A percentile compares a stretch with the other conserved stretches of the same genome.
Evolutionary conservation across 768 basidiomycete species (phyloP).

Genomic region (Suillus lakei): DNA sequence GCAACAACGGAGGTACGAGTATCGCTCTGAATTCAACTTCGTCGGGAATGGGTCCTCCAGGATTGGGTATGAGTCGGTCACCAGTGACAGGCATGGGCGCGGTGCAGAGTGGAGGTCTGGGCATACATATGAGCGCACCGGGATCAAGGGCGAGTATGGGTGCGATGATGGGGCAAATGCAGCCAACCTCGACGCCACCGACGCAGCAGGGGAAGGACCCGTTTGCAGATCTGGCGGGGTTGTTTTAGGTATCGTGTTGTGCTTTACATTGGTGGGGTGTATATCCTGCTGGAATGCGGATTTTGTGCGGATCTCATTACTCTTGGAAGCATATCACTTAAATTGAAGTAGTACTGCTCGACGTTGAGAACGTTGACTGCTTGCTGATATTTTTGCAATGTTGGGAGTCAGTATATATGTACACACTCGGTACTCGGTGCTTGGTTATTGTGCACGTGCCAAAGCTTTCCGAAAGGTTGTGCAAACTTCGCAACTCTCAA

Average conservation of each 20-base stretch:
- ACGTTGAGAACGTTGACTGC: neutral
- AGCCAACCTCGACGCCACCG: slow-evolving; percentile 25
- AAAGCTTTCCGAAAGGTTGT: too few relatives aligned
- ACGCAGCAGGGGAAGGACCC: slow-evolving; percentile 68
- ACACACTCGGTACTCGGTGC: too few relatives aligned
- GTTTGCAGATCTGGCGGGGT: slow-evolving; percentile 79
- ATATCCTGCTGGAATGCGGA: neutral
- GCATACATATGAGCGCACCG: neutral
- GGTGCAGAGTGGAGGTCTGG: neutral
- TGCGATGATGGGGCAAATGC: slow-evolving; percentile 23
- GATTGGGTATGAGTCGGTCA: slow-evolving; percentile 10
- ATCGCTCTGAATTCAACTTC: slow-evolving; percentile 12
- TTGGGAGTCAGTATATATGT: too few relatives aligned
- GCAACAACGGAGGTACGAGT: slow-evolving; percentile 18
- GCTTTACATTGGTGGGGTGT: neutral
- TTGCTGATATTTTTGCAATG: too few relatives aligned
- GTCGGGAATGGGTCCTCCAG: slow-evolving; percentile 19
- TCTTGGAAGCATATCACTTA: neutral
- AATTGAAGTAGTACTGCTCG: neutral
- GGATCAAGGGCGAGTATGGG: slow-evolving; percentile 11
- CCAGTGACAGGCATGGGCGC: slow-evolving; percentile 6
- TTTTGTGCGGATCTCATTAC: neutral
- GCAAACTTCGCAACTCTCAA: too few relatives aligned
- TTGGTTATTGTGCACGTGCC: too few relatives aligned
- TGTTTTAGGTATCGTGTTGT: slow-evolving; percentile 53